Evolutionary conservation across 2,329 filamentous ascomycete species (phyloP), one percentile per base, ranked within the genome.

Genomic region (Amauroascus niger): DNA sequence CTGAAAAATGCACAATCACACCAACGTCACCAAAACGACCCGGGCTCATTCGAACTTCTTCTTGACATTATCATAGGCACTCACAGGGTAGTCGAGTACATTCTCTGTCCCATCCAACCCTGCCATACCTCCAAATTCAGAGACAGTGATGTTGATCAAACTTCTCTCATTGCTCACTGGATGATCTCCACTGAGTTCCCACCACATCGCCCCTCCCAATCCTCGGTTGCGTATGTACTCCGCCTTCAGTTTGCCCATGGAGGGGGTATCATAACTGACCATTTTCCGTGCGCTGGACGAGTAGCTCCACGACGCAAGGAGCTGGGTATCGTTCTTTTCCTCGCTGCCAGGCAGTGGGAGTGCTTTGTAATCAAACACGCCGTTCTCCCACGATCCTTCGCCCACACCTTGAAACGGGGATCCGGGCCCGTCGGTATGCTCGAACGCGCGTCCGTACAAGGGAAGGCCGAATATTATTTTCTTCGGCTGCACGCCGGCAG

Each of bases 161-260:
- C 56, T 57, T 26, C 53, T 46, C 13, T 55, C 56, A 26, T 55
- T 8, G 16, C 22, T 37, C 20, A 57, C 47, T n/a, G 56, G 56
- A 43, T 47, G 53, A 37, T 96, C 91, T 0, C 80, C 84, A 63
- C 85, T 91, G 61, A 82, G 87, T 73, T 96, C 90, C 87, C 87
- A 94, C 88, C 88, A 97, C 90, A 97, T 96, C 14, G 79, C 88
- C n/a, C 91, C 91, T 1, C 89, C 90, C 0, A 96, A 76, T 0
- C 80, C 75, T 40, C 77, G 73, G 16, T 79, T 67, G 63, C 76
- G 78, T 64, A 96, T 80, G 67, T 82, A 95, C 11, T 79, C 72
- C 1, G 82, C 82, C 74, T 96, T 97, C 59, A 71, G 67, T 60
- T 75, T 73, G 3, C 82, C 84, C 67, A 89, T 81, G 2, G 74